phyloP scores from a whole-genome alignment of 2,329 filamentous ascomycete species.

The Pezicula carpinea region DNA sequence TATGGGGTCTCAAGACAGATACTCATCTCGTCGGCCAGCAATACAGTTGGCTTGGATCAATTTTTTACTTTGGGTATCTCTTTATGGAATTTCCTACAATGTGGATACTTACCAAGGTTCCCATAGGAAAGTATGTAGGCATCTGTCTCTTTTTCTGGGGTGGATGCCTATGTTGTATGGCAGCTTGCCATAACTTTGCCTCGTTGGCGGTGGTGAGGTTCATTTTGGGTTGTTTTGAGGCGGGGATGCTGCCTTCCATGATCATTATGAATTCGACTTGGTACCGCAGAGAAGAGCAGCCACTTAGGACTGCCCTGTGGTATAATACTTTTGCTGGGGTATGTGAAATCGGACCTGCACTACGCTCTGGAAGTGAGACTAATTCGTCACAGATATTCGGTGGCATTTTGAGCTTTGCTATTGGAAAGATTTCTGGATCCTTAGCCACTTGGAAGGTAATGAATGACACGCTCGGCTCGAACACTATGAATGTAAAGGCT shows the following conservation, averaged over 20 bases:
- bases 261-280: conserved; percentile 55
- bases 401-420: background rate
- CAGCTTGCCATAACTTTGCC: conserved; percentile 39
- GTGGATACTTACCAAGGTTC: conserved; percentile 40
- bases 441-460: background rate
- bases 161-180: conserved; percentile 52
- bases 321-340: conserved; percentile 29
- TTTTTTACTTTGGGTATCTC: background rate
- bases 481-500: background rate
- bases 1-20: conserved; percentile 33
- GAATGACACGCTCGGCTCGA: background rate
- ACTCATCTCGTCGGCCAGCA: conserved; percentile 28
- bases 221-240: conserved; percentile 32
- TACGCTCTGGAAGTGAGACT: no score
- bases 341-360: background rate
- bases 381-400: background rate
- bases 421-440: background rate
- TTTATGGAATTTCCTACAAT: conserved; percentile 3
- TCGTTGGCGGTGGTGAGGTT: conserved; percentile 18
- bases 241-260: conserved; percentile 33
- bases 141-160: conserved; percentile 56
- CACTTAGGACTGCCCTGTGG: conserved; percentile 49
- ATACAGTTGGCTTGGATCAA: background rate
- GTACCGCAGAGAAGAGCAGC: conserved; percentile 55
- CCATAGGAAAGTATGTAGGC: conserved; percentile 56